Conservation (phyloP, 2,329 filamentous ascomycete genomes). For the Blastomyces emzantsi region DNA sequence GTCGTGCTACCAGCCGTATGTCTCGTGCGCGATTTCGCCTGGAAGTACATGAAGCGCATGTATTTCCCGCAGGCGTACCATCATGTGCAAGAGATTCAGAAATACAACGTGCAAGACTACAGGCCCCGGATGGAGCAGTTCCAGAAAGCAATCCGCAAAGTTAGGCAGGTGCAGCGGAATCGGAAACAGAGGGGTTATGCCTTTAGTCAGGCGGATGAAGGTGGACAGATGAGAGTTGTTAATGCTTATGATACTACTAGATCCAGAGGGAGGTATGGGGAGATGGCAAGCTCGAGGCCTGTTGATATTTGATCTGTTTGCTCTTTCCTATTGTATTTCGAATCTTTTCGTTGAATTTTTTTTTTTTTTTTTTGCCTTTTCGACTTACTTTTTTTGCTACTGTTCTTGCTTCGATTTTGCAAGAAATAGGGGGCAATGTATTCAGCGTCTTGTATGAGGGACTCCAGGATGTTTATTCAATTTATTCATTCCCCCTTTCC, state of each 20-base stretch:
- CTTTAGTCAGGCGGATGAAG: slow-evolving; percentile 95
- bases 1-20: slow-evolving; percentile 71
- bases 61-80: slow-evolving; percentile 94
- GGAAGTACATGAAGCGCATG: slow-evolving; percentile 98
- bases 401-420: neutral
- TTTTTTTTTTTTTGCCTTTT: slow-evolving; percentile 3
- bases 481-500: neutral
- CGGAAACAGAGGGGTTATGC: slow-evolving; percentile 98
- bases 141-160: slow-evolving; percentile 98
- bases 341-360: slow-evolving; percentile 12
- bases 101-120: slow-evolving; percentile 99
- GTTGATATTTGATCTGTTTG: slow-evolving; percentile 22
- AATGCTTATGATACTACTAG: slow-evolving; percentile 97
- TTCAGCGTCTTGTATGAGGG: slow-evolving; percentile 1
- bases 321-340: slow-evolving; percentile 16
- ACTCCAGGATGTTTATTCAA: neutral
- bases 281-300: slow-evolving; percentile 65
- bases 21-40: slow-evolving; percentile 78
- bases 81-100: slow-evolving; percentile 98
- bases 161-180: slow-evolving; percentile 97
- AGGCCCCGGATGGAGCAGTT: slow-evolving; percentile 98
- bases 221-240: slow-evolving; percentile 76
- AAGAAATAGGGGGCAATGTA: slow-evolving; percentile 1
- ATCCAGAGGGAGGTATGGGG: slow-evolving; percentile 82
- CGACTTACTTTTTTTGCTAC: slow-evolving; percentile 11